These are phyloP conservation scores for Phytophthora kernoviae DNA, from an alignment of 352 stramenopile species.

Conservation along the genomic window DNA sequence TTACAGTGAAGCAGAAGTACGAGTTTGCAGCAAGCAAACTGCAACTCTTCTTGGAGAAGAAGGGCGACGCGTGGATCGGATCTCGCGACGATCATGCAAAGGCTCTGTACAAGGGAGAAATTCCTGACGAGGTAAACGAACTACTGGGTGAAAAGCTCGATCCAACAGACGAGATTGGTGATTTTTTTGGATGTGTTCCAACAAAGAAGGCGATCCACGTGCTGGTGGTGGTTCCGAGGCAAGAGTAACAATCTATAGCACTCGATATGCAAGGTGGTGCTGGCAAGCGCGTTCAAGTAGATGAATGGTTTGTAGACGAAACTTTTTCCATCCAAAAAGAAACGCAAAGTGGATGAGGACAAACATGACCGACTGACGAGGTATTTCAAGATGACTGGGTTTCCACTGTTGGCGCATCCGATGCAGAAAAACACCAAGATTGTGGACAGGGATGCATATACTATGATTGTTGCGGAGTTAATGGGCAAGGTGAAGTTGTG, in stretches of 20 bases:
- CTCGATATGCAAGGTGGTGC: no score
- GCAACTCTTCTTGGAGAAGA: no score
- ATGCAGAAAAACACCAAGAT: conserved; percentile 9
- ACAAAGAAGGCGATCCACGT: conserved; percentile 10
- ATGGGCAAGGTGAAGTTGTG: conserved; percentile 5
- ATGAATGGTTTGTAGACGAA: conserved; percentile 9
- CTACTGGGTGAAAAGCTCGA: not conserved
- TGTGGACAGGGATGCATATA: conserved; percentile 10
- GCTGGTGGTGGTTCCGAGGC: conserved; percentile 9
- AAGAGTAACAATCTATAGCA: no score
- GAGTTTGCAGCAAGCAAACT: no score
- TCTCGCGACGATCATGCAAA: not conserved
- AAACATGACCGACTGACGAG: not conserved
- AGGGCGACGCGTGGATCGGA: no score
- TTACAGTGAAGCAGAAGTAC: no score
- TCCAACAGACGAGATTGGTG: no score
- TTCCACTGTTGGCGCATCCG: conserved; percentile 8
- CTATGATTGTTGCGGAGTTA: conserved; percentile 10
- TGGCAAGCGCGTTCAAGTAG: conserved; percentile 8
- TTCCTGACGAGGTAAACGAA: not conserved
- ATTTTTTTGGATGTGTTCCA: not conserved
- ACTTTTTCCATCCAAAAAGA: conserved; percentile 4
- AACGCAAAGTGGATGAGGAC: conserved; percentile 2
- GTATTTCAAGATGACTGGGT: conserved; percentile 17
- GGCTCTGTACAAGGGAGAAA: not conserved